phyloP scores from a whole-genome alignment of 1,284 basidiomycete genomes.

The Malassezia pachydermatis region DNA sequence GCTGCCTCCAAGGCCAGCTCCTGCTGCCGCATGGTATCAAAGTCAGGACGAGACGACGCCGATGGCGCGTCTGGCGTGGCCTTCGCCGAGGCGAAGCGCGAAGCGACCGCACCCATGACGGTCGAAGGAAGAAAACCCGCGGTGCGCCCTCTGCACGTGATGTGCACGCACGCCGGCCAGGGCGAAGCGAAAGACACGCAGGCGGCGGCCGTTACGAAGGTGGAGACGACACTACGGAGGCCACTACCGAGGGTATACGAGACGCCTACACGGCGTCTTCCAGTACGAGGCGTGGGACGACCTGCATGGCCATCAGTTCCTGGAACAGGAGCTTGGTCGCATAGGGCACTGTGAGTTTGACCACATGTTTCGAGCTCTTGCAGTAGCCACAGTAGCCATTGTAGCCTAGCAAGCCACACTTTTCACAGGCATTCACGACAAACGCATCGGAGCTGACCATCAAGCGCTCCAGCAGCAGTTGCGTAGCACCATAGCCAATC shows the following conservation, averaged over 20 bases:
- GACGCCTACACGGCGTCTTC: slow-evolving; percentile 24
- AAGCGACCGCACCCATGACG: slow-evolving; percentile 12
- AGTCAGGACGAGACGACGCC: neutral
- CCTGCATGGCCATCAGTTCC: slow-evolving; percentile 60
- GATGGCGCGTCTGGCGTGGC: neutral
- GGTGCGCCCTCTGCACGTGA: neutral
- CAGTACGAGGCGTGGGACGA: slow-evolving; percentile 50
- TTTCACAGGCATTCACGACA: slow-evolving; percentile 87
- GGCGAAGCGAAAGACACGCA: neutral
- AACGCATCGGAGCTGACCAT: slow-evolving; percentile 90
- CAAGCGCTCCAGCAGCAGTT: slow-evolving; percentile 83
- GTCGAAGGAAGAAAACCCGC: slow-evolving; percentile 1
- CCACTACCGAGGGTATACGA: neutral
- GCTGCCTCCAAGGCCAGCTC: slow-evolving; percentile 36
- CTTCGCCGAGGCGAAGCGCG: neutral
- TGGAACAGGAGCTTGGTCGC: slow-evolving; percentile 95
- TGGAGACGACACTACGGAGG: neutral
- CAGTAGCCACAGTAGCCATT: slow-evolving; percentile 56
- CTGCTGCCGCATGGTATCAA: slow-evolving; percentile 21
- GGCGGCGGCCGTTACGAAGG: too few species aligned
- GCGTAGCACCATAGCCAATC: slow-evolving; percentile 60
- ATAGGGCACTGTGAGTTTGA: slow-evolving; percentile 93
- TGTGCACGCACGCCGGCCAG: neutral
- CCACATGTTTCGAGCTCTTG: slow-evolving; percentile 90
- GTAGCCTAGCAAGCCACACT: slow-evolving; percentile 86